Evolutionary conservation across 78 protist genomes (phyloP).

Genomic region (Pelomyxa schiedti): DNA sequence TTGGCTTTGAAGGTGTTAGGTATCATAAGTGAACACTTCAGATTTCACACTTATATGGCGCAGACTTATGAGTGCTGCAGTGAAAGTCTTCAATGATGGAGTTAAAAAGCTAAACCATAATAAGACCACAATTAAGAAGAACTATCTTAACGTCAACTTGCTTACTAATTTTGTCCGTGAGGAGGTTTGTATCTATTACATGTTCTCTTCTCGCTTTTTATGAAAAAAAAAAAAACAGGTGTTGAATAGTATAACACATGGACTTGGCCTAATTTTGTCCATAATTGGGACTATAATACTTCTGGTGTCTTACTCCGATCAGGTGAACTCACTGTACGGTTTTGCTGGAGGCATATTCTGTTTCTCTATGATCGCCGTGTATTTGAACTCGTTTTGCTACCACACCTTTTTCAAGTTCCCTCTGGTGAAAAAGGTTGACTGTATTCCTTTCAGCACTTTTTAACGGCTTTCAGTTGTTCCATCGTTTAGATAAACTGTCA

Average conservation of each 20-base stretch:
- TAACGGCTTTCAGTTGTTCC: no score
- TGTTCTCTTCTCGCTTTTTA: no score
- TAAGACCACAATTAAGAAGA: no score
- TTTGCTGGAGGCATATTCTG: background rate
- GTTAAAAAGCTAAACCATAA: no score
- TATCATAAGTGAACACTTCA: background rate
- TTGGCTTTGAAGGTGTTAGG: background rate
- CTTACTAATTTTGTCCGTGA: no score
- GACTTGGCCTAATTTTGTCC: background rate
- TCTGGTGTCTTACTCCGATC: no score
- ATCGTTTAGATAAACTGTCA: conserved; percentile 4
- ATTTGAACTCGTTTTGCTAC: background rate
- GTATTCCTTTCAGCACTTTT: no score
- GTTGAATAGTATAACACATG: background rate
- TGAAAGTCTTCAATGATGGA: no score
- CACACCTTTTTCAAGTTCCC: background rate
- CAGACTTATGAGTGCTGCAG: background rate
- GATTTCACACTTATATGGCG: background rate
- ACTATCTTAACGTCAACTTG: background rate
- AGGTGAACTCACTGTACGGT: no score
- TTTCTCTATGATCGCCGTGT: background rate
- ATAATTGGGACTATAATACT: no score
- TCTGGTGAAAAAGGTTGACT: no score
- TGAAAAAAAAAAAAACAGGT: background rate
- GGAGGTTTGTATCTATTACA: no score